These are phyloP conservation scores for Pyrenopolyporus hunteri DNA, from an alignment of 495 filamentous ascomycete genomes.

Conservation along the genomic window DNA sequence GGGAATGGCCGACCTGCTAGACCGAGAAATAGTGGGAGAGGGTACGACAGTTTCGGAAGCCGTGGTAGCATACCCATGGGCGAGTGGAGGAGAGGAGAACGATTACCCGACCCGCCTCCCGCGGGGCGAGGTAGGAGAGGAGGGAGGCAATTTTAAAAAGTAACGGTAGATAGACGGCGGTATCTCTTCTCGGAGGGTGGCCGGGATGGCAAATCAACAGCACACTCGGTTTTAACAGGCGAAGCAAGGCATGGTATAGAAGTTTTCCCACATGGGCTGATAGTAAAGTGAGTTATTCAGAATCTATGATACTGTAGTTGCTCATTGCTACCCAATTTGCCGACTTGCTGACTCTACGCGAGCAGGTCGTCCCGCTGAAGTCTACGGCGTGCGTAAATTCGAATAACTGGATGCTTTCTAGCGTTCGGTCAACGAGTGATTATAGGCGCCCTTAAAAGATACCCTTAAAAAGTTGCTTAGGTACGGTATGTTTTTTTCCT, in stretches of 20 bases:
- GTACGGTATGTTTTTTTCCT: not conserved
- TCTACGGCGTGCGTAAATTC: not conserved
- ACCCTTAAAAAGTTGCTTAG: conserved; percentile 1
- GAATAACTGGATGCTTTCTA: conserved; percentile 8
- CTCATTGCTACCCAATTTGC: not conserved
- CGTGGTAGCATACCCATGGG: conserved; percentile 54
- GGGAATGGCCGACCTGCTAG: conserved; percentile 26
- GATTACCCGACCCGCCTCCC: conserved; percentile 51
- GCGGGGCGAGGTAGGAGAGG: conserved; percentile 37
- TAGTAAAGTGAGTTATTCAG: conserved; percentile 19
- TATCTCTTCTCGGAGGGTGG: not conserved
- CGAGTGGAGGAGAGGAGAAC: conserved; percentile 66
- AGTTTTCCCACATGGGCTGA: conserved; percentile 1
- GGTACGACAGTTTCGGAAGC: conserved; percentile 32
- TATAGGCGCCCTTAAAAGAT: conserved; percentile 6
- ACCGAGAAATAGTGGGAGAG: conserved; percentile 45
- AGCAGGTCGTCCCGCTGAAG: not conserved
- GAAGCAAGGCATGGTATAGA: conserved; percentile 23
- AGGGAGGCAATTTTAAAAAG: conserved; percentile 41
- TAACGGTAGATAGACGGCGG: conserved; percentile 14
- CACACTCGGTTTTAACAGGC: not conserved
- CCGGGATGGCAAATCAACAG: not conserved
- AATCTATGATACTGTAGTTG: not conserved
- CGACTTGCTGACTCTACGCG: conserved; percentile 7
- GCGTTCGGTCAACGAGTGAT: not conserved